A percentile compares a stretch with the other conserved stretches of the same genome.
Evolutionary conservation across 768 basidiomycete species (phyloP).

Genomic region (Lactifluus echinatus): DNA sequence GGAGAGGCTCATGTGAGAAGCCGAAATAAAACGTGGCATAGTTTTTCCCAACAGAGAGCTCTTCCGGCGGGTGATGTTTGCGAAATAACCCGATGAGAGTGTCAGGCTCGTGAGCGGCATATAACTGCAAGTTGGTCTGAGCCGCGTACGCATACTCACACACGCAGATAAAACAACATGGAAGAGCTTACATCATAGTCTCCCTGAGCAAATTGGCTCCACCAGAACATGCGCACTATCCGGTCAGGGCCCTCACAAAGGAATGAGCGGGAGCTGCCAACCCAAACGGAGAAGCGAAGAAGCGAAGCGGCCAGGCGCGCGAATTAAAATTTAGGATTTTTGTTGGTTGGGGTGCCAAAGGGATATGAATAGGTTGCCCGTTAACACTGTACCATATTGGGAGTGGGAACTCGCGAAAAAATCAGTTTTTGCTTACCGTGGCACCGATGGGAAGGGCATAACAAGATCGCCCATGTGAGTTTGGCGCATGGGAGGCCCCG

Average conservation of each 20-base stretch:
- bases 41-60: conserved; percentile 54
- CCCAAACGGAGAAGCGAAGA: neutral
- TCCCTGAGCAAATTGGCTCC: neutral
- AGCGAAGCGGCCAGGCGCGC: neutral
- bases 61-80: conserved; percentile 33
- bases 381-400: too few relatives aligned
- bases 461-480: conserved; percentile 10
- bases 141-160: neutral
- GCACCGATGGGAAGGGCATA: neutral
- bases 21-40: conserved; percentile 56
- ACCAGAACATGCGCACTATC: conserved; percentile 6
- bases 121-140: neutral
- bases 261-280: conserved; percentile 11
- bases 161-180: neutral
- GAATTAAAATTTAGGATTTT: neutral
- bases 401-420: too few relatives aligned
- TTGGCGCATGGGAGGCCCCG: neutral
- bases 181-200: conserved; percentile 2
- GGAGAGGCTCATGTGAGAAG: conserved; percentile 50
- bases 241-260: conserved; percentile 6
- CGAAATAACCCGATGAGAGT: conserved; percentile 51
- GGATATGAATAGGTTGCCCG: neutral
- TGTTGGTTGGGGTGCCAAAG: neutral
- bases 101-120: neutral
- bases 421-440: neutral